Base-by-base conservation (phyloP, 139 green algal species). In the Monoraphidium neglectum region DNA sequence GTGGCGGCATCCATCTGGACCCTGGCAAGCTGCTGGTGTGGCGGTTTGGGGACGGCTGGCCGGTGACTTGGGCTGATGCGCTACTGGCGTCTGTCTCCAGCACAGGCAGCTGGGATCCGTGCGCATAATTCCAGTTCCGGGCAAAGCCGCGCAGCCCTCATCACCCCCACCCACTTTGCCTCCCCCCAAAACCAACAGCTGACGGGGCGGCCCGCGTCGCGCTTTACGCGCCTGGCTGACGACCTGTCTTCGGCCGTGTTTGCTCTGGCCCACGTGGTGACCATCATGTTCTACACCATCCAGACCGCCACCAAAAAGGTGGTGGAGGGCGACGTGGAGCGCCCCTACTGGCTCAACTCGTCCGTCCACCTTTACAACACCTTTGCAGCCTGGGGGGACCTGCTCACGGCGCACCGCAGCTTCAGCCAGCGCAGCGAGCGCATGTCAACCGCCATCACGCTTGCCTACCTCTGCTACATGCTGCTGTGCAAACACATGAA, bases 231-330 rank as follows among this genome's bases (percentile, higher is more conserved):
- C 30, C 57, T 47, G 13, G 74, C 84, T 1, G 89, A 94, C 65
- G 65, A 86, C 71, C 80, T 94, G 28, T 87, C 87, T 0, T 94
- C 86, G 35, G 89, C 89, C 6, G 33, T 86, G 18, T 94, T 94
- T 74, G 81, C 76, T 26, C 77, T 94, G 26, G 90, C 89, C 46
- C 91, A 91, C 72, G 87, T 86, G 6, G 87, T 94, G 4, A 90
- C 86, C 18, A 79, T 84, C 59, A 89, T 94, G 76, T 94, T 88
- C 77, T 92, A 92, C 51, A 78, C 80, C 13, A 78, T 93, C 28
- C 84, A 92, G 62, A 76, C 74, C 30, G 71, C 84, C 43, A 93
- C 87, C 3, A 76, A 83, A 38, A 60, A 77, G 46, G 47, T 47
- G 40, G 85, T 94, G 24, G 89, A 94, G 73, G 87, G 86, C 32